Percentiles rank a stretch among this genome's conserved stretches.
Conservation (phyloP, 1,284 basidiomycete species). For the Trametes versicolor region DNA sequence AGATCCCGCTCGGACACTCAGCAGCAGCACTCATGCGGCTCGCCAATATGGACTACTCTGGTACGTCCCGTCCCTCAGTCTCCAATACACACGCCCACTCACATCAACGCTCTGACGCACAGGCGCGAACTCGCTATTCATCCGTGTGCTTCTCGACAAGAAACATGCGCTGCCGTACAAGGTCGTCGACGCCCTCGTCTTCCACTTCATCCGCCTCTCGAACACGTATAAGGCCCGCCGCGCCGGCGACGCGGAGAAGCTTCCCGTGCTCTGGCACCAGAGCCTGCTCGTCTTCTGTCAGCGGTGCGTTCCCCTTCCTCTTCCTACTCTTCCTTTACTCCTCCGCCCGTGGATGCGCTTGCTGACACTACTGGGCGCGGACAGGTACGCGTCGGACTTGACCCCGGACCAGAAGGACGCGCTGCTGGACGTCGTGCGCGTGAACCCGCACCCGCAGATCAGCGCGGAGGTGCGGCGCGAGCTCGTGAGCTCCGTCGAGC, state of each 20-base stretch:
- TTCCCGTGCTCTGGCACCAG: conserved; percentile 99
- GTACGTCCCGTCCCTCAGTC: conserved; percentile 49
- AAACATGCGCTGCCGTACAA: conserved; percentile 99
- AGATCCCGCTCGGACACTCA: conserved; percentile 95
- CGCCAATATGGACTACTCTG: conserved; percentile 96
- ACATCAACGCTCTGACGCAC: neutral
- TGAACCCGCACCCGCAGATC: conserved; percentile 90
- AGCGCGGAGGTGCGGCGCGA: conserved; percentile 92
- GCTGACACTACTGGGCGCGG: neutral
- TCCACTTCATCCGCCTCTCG: conserved; percentile 96
- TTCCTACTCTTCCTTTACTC: neutral
- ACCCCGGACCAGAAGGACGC: conserved; percentile 99
- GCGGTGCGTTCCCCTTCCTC: conserved; percentile 59
- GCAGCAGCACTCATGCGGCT: conserved; percentile 95
- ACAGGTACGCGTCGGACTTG: conserved; percentile 94
- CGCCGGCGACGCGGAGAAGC: conserved; percentile 73
- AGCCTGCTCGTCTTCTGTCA: conserved; percentile 95
- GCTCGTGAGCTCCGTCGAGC: conserved; percentile 75
- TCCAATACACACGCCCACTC: neutral
- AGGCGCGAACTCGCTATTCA: conserved; percentile 97
- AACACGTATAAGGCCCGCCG: conserved; percentile 84
- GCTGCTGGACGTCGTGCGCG: conserved; percentile 92
- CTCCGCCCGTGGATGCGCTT: neutral
- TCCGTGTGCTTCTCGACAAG: conserved; percentile 97
- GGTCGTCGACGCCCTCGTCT: conserved; percentile 96